Percentiles rank a stretch among this genome's conserved stretches.
These are phyloP conservation scores for Monotropa hypopitys DNA, from an alignment of 179 eudicot species.

Conservation along the genomic window DNA sequence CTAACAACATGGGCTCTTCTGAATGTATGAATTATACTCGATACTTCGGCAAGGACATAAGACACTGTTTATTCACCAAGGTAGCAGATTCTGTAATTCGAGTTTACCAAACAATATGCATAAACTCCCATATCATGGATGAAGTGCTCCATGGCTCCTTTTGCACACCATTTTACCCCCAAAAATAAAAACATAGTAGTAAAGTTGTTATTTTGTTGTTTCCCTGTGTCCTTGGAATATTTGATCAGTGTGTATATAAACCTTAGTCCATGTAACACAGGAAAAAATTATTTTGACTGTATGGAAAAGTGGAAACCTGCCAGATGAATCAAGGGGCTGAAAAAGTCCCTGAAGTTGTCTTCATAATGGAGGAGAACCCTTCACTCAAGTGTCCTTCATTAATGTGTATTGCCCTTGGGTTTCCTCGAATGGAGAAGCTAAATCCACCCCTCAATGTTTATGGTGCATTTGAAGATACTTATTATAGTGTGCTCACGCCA, in stretches of 20 bases:
- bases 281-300: not conserved
- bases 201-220: not conserved
- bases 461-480: not conserved
- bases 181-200: not conserved
- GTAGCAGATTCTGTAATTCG: not conserved
- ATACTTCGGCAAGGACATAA: not conserved
- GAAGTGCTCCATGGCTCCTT: not conserved
- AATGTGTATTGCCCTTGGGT: not conserved
- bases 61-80: not conserved
- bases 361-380: constrained; percentile 1
- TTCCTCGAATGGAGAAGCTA: constrained; percentile 3
- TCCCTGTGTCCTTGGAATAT: not conserved
- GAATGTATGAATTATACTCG: not conserved
- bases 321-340: not conserved
- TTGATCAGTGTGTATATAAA: not conserved
- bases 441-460: not conserved
- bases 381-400: not conserved
- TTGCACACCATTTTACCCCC: not conserved
- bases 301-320: not conserved
- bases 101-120: not conserved
- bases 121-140: not conserved
- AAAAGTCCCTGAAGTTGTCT: not conserved
- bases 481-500: constrained; percentile 12
- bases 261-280: not conserved
- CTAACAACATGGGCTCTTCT: not conserved